Base-by-base conservation (phyloP, 2,329 filamentous ascomycete genomes). In the Didymella segeticola region DNA sequence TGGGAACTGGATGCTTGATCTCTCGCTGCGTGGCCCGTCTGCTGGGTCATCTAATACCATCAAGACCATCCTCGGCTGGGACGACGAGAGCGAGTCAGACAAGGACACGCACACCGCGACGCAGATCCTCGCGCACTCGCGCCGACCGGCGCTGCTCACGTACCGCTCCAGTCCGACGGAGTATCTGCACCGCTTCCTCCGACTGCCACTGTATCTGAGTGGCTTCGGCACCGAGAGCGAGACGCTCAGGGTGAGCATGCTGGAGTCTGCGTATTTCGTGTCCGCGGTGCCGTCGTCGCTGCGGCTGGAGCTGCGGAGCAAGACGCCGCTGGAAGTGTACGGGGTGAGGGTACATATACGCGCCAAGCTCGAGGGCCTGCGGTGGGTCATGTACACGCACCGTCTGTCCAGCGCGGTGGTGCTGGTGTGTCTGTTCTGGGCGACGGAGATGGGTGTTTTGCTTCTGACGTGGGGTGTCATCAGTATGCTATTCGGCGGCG, bases 1-100 rank as follows among this genome's bases (percentile, higher is more conserved):
- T 12, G 95, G 95, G 23, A 98, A 98, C 77, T 98, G 97, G 80
- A 99, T 99, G 95, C 79, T 98, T 15, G 88, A 90, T 39, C 78
- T 96, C 14, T 83, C 86, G 56, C 83, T 96, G 45, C 82, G 90
- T 43, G 74, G 67, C 0, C 67, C 69, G 0, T 43, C 51, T 2
- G 47, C 47, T 2, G 41, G 52, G 0, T 53, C 56, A 1, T 31
- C 25, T 27, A 22, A 43, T 15, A 17, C 14, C 1, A 42, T 60
- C 10, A 68, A 61, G 43, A 54, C 57, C 6, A 31, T 64, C 36
- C 47, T 73, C 7, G 68, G 65, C 4, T 74, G 67, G 62, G 68
- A 68, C 23, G 69, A 73, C 1, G 57, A 58, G 7, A 36, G 6
- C 0, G 36, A 41, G 1, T 19, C 17, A 15, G 29, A 19, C 22